phyloP scores from a whole-genome alignment of 176 grass and related monocot genomes.

The Carex kokanica region DNA sequence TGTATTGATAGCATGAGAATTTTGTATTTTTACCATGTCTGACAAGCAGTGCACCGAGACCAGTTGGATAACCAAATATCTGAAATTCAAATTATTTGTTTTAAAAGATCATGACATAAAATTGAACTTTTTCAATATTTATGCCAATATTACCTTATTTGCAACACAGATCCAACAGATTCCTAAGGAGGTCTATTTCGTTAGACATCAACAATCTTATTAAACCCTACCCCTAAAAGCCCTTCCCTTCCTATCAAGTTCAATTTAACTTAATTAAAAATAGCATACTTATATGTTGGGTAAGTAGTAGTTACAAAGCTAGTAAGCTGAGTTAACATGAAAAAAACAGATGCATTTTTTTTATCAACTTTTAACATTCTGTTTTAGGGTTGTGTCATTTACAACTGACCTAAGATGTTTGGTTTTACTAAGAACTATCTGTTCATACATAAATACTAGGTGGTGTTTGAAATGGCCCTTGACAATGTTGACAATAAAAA shows the following conservation, averaged over 20 bases:
- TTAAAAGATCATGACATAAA: constrained; percentile 27
- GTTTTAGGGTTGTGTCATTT: neutral
- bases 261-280: neutral
- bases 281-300: neutral
- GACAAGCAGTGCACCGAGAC: constrained; percentile 83
- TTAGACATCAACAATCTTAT: neutral
- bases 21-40: constrained; percentile 50
- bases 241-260: neutral
- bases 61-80: constrained; percentile 99
- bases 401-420: neutral
- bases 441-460: neutral
- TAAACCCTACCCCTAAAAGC: neutral
- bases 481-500: too few species aligned
- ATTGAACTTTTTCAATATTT: constrained; percentile 12
- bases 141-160: neutral
- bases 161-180: neutral
- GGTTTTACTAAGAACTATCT: neutral
- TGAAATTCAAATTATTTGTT: constrained; percentile 41
- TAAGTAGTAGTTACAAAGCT: neutral
- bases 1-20: neutral
- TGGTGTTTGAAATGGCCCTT: neutral
- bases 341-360: neutral
- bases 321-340: neutral
- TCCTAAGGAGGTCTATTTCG: neutral
- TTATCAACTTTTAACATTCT: neutral